A percentile compares a stretch with the other conserved stretches of the same genome.
These are phyloP conservation scores for Thermoascus crustaceus DNA, from an alignment of 2,329 filamentous ascomycete species.

Conservation along the genomic window DNA sequence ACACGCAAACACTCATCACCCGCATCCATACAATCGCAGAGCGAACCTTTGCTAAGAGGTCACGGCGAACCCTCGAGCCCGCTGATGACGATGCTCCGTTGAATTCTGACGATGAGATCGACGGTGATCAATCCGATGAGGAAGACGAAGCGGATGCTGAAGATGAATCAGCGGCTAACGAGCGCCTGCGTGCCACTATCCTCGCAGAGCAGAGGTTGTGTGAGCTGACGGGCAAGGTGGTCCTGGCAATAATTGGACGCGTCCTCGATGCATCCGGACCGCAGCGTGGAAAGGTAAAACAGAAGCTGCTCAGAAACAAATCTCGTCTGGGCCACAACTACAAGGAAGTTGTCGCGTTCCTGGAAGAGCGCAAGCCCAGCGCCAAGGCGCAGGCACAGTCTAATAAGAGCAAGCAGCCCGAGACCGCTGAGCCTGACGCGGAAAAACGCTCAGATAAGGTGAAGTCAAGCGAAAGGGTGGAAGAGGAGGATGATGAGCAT, in stretches of 20 bases:
- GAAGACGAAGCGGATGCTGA: slow-evolving; percentile 40
- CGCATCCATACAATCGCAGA: slow-evolving; percentile 72
- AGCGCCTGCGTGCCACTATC: slow-evolving; percentile 58
- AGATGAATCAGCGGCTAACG: slow-evolving; percentile 25
- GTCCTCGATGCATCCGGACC: slow-evolving; percentile 60
- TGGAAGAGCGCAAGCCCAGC: slow-evolving; percentile 57
- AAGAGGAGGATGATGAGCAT: slow-evolving; percentile 35
- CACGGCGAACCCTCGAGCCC: slow-evolving; percentile 36
- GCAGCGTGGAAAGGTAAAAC: slow-evolving; percentile 56
- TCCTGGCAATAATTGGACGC: slow-evolving; percentile 67
- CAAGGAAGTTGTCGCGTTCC: slow-evolving; percentile 70
- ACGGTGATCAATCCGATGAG: slow-evolving; percentile 38
- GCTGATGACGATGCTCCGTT: slow-evolving; percentile 65
- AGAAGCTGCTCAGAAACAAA: slow-evolving; percentile 70
- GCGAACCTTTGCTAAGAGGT: slow-evolving; percentile 65
- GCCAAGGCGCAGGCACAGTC: slow-evolving; percentile 20
- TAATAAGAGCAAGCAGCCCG: slow-evolving; percentile 10
- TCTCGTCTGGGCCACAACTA: slow-evolving; percentile 74
- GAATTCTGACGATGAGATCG: slow-evolving; percentile 54
- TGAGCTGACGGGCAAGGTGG: slow-evolving; percentile 74
- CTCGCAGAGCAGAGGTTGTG: slow-evolving; percentile 80
- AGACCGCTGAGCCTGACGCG: slow-evolving; percentile 24
- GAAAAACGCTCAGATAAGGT: slow-evolving; percentile 15
- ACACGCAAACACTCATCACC: slow-evolving; percentile 58
- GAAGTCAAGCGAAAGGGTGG: slow-evolving; percentile 36